These are phyloP conservation scores for Mortierella sp. DNA, from an alignment of 371 early-diverging fungal genomes.

Conservation along the genomic window DNA sequence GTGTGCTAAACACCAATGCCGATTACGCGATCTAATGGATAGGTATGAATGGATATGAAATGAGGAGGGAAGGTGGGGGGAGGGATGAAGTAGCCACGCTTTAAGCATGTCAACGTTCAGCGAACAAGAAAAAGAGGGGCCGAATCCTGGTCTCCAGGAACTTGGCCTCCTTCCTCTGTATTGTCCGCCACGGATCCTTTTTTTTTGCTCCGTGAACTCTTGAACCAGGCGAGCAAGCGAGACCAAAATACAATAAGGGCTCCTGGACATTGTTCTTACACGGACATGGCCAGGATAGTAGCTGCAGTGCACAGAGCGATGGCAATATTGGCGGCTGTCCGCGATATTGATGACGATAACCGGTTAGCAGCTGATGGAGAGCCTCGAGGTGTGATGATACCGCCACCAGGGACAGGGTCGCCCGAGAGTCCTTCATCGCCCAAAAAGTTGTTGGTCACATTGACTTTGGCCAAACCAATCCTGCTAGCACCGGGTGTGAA, in stretches of 20 bases:
- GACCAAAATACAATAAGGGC: no score
- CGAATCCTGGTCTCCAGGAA: no score
- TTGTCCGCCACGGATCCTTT: neutral
- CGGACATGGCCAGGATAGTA: neutral
- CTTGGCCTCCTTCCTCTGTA: neutral
- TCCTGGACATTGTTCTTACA: neutral
- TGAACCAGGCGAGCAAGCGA: neutral
- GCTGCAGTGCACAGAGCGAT: neutral
- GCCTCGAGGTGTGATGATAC: slow-evolving; percentile 1
- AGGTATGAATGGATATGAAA: no score
- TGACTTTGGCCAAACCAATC: slow-evolving; percentile 43
- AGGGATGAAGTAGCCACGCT: no score
- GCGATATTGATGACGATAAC: neutral
- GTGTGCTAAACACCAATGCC: no score
- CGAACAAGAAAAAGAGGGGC: no score
- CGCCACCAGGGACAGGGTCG: slow-evolving; percentile 34
- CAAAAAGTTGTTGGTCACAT: slow-evolving; percentile 17
- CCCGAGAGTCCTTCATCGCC: slow-evolving; percentile 49
- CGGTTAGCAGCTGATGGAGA: neutral
- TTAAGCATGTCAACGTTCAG: no score
- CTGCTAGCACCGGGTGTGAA: slow-evolving; percentile 45
- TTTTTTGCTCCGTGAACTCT: neutral
- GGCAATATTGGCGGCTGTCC: neutral
- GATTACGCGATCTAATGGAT: no score
- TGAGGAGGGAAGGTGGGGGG: no score